Base-by-base conservation (phyloP, 495 filamentous ascomycete genomes). In the Aspergillus sclerotioniger region DNA sequence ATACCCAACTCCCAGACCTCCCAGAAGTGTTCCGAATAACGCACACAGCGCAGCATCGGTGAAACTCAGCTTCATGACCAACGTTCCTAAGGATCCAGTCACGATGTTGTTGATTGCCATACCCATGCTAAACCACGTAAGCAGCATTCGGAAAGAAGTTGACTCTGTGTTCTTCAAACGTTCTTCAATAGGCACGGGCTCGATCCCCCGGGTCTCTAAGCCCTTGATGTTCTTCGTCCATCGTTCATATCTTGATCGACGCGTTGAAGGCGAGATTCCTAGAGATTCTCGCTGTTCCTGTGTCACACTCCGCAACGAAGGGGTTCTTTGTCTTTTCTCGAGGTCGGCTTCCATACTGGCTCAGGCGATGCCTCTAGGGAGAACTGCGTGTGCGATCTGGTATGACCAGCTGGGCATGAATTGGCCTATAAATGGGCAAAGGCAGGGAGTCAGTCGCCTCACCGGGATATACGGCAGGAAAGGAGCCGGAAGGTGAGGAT, bases 101-200 rank as follows among this genome's bases (percentile, higher is more conserved):
- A 85, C 82, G 44, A 90, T 80, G 61, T 91, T 91, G 65, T 90
- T 90, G 13, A 84, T 82, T 0, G 85, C 81, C 55, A 90, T 77
- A 54, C 89, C 89, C 72, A 89, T 85, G 37, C 84, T 85, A 60
- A 90, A 85, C 88, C 89, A 92, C 43, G 91, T 70, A 6, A 90
- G 68, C 10, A 80, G 68, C 67, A 91, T 85, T 62, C 90, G 87
- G 37, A 83, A 63, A 21, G 77, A 71, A 0, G 70, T 67, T 9
- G 72, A 63, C 9, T 65, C 16, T n/a, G 67, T 75, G 10, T 66
- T 52, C 10, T 59, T 47, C 49, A 78, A 61, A 15, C 77, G 75
- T 53, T 88, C 81, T 31, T 84, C 75, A 8, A 80, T 61, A 15
- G 81, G 73, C 4, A 92, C 84, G 0, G 86, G 85, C 54, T 82